Conservation (phyloP, 306 rosid species). For the Neltuma alba region DNA sequence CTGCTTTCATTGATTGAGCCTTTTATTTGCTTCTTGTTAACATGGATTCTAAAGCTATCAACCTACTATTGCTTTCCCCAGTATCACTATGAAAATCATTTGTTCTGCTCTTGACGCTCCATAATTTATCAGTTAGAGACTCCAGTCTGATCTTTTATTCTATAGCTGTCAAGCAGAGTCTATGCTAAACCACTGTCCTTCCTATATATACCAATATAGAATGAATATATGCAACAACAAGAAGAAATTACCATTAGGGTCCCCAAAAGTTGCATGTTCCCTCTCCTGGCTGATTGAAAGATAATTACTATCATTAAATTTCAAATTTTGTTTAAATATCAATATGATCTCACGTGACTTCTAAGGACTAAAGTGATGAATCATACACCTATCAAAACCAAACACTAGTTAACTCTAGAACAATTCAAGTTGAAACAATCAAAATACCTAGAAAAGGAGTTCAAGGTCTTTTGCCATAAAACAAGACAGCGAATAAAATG, state of each 20-base stretch:
- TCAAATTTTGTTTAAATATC: neutral
- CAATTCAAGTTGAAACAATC: neutral
- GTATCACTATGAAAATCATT: neutral
- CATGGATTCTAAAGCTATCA: slow-evolving; percentile 15
- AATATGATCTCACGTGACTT: neutral
- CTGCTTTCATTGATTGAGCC: slow-evolving; percentile 8
- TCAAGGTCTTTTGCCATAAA: neutral
- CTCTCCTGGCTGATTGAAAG: neutral
- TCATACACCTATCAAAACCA: neutral
- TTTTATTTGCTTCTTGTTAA: slow-evolving; percentile 7
- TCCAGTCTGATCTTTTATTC: neutral
- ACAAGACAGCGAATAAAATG: neutral
- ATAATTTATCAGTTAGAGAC: neutral
- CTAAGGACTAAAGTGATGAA: neutral
- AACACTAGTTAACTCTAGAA: neutral
- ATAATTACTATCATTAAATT: neutral
- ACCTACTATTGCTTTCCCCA: slow-evolving; percentile 14
- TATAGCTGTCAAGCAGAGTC: neutral
- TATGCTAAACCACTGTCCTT: neutral
- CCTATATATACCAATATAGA: slow-evolving; percentile 8
- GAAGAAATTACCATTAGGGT: neutral
- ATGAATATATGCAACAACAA: neutral
- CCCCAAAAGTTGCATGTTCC: neutral
- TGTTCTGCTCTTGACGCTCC: neutral
- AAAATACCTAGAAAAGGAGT: slow-evolving; percentile 12